phyloP scores from a whole-genome alignment of 371 early-diverging fungal species.

The Apophysomyces sp. region DNA sequence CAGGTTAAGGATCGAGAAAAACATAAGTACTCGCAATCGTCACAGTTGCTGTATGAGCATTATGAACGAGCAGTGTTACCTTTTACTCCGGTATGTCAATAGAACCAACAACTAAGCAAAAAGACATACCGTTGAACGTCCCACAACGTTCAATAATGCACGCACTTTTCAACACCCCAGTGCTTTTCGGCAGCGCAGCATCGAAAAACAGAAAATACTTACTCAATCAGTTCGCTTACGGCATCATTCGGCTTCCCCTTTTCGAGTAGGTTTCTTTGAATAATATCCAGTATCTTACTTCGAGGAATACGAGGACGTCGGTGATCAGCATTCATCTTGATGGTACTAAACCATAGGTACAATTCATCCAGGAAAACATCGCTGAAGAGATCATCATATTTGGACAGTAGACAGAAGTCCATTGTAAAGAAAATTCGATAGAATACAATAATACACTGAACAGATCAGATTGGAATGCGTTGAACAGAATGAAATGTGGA shows the following conservation, averaged over 20 bases:
- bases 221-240: constrained; percentile 19
- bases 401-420: constrained; percentile 56
- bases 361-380: constrained; percentile 66
- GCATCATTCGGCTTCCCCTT: constrained; percentile 47
- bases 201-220: constrained; percentile 9
- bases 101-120: background rate
- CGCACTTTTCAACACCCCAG: background rate
- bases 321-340: constrained; percentile 53
- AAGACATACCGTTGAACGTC: background rate
- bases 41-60: background rate
- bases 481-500: no score
- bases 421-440: constrained; percentile 30
- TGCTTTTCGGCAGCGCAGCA: background rate
- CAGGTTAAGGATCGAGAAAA: background rate
- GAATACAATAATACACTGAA: no score
- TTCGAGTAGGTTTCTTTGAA: constrained; percentile 46
- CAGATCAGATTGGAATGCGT: no score
- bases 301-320: constrained; percentile 34
- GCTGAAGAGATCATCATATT: constrained; percentile 70
- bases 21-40: no score
- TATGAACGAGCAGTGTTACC: no score
- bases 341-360: constrained; percentile 68
- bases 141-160: background rate
- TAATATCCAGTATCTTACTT: constrained; percentile 48
- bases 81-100: background rate